These are phyloP conservation scores for Chrysosporium keratinophilum DNA, from an alignment of 2,329 filamentous ascomycete species.

Conservation along the genomic window DNA sequence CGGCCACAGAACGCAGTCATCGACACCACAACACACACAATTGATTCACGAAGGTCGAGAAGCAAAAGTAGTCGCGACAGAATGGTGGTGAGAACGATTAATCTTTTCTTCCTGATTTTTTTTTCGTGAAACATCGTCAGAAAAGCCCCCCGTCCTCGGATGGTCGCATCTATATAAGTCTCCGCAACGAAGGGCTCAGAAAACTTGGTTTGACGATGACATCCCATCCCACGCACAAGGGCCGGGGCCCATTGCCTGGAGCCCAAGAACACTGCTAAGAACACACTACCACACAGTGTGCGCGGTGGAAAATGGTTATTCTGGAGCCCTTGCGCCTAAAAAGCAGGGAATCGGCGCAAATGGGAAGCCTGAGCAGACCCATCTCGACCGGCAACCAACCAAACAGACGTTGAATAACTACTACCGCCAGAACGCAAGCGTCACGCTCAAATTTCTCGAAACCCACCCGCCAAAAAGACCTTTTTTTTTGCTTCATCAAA, in stretches of 20 bases:
- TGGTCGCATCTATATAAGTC: not conserved
- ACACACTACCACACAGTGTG: not conserved
- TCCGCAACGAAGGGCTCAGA: not conserved
- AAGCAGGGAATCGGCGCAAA: not conserved
- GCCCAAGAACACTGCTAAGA: not conserved
- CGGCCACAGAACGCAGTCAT: no score
- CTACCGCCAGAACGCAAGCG: not conserved
- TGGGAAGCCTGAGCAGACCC: not conserved
- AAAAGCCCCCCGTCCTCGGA: not conserved
- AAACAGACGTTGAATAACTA: not conserved
- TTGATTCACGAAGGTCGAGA: no score
- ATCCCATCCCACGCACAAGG: not conserved
- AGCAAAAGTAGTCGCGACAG: no score
- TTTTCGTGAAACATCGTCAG: not conserved
- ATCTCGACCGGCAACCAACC: not conserved
- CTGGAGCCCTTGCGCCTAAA: no score
- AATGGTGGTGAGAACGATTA: no score
- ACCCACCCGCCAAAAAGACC: not conserved
- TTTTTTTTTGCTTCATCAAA: not conserved
- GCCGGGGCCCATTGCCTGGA: not conserved
- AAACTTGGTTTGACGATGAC: constrained; percentile 8
- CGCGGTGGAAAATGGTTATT: no score
- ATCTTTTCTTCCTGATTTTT: not conserved
- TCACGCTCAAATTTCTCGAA: not conserved
- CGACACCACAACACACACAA: no score